Conservation (phyloP, 306 rosid genomes). For the Vicia faba region DNA sequence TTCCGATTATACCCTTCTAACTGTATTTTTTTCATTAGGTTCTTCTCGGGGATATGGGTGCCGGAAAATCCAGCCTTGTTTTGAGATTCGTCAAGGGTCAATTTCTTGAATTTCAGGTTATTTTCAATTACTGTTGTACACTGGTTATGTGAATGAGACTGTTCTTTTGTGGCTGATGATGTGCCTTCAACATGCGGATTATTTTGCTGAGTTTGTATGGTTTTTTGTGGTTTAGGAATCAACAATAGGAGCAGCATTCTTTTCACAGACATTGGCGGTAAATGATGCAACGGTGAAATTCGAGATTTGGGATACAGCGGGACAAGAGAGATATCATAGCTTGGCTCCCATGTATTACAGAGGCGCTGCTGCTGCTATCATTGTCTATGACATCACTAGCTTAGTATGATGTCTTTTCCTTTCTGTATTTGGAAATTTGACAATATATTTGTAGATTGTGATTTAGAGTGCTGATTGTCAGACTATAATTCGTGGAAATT, state of each 20-base stretch:
- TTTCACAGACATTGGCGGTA: constrained; percentile 66
- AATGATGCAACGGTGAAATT: constrained; percentile 61
- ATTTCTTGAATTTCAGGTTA: constrained; percentile 65
- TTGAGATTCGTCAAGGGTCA: constrained; percentile 68
- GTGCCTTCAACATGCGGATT: too few species aligned
- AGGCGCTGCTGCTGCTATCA: constrained; percentile 71
- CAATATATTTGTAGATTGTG: constrained; percentile 8
- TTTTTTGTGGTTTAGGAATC: constrained; percentile 52
- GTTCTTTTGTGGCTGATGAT: too few species aligned
- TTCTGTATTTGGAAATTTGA: neutral
- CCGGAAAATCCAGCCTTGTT: constrained; percentile 69
- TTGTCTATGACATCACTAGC: constrained; percentile 66
- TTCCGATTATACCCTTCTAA: constrained; percentile 30
- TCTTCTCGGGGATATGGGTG: constrained; percentile 71
- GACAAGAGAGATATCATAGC: constrained; percentile 70
- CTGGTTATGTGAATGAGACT: neutral
- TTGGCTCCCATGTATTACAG: constrained; percentile 75
- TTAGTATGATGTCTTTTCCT: constrained; percentile 45
- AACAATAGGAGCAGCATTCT: constrained; percentile 68
- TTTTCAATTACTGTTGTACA: neutral
- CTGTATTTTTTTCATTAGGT: constrained; percentile 41
- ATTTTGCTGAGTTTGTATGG: constrained; percentile 32
- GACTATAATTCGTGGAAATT: constrained; percentile 18
- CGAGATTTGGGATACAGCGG: constrained; percentile 71
- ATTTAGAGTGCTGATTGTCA: neutral